These are phyloP conservation scores for Podospora didyma DNA, from an alignment of 495 filamentous ascomycete genomes.

Conservation along the genomic window DNA sequence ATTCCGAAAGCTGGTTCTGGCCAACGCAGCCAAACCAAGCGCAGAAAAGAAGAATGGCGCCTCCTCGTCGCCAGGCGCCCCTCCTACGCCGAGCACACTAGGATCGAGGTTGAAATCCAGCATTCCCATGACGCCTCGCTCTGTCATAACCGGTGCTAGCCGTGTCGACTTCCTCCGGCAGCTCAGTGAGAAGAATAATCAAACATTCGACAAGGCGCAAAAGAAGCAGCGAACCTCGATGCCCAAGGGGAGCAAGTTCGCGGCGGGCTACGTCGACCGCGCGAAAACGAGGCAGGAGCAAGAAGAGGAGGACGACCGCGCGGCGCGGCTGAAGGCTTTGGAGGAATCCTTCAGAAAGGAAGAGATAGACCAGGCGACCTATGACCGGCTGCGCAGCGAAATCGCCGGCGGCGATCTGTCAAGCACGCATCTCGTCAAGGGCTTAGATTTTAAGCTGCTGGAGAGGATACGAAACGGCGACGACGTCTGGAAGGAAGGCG, in stretches of 20 bases:
- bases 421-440: conserved; percentile 85
- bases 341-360: conserved; percentile 79
- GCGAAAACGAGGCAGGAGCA: conserved; percentile 48
- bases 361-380: conserved; percentile 72
- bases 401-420: conserved; percentile 78
- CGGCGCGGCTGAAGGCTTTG: conserved; percentile 64
- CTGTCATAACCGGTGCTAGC: conserved; percentile 43
- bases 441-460: conserved; percentile 79
- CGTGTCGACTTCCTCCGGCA: conserved; percentile 78
- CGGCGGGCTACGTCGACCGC: conserved; percentile 83
- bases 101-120: conserved; percentile 67
- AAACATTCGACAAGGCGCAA: conserved; percentile 45
- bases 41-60: conserved; percentile 29
- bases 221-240: conserved; percentile 73
- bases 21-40: conserved; percentile 34
- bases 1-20: conserved; percentile 81
- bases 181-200: conserved; percentile 67
- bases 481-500: conserved; percentile 50
- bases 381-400: conserved; percentile 66
- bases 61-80: conserved; percentile 23
- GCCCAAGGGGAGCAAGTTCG: conserved; percentile 79
- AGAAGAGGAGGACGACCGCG: conserved; percentile 61
- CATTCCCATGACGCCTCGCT: conserved; percentile 86
- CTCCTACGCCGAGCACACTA: conserved; percentile 38
- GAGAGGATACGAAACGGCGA: conserved; percentile 69